Conservation (phyloP, 2,329 filamentous ascomycete species). For the Talaromyces sp. region DNA sequence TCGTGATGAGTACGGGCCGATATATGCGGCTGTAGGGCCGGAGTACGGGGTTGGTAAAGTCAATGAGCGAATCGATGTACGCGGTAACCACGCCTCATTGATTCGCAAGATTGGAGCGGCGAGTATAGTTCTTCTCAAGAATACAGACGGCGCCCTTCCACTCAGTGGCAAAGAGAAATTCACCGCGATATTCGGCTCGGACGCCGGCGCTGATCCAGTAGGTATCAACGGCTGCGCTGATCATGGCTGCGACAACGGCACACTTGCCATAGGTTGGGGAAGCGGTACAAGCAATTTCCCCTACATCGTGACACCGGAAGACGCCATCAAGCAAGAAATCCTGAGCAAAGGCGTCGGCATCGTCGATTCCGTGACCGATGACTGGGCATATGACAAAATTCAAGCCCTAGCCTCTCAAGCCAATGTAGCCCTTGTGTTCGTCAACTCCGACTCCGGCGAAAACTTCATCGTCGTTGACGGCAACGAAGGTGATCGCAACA, state of each 20-base stretch:
- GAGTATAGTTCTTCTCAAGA: slow-evolving; percentile 87
- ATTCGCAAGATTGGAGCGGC: slow-evolving; percentile 76
- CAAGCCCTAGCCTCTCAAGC: slow-evolving; percentile 50
- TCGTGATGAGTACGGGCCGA: slow-evolving; percentile 66
- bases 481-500: slow-evolving; percentile 84
- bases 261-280: slow-evolving; percentile 63
- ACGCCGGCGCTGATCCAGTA: slow-evolving; percentile 69
- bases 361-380: slow-evolving; percentile 58
- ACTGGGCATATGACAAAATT: slow-evolving; percentile 54
- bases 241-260: slow-evolving; percentile 60
- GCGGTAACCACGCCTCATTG: slow-evolving; percentile 64
- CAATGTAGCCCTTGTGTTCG: slow-evolving; percentile 69
- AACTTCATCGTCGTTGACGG: slow-evolving; percentile 78
- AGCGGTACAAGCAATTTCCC: slow-evolving; percentile 60
- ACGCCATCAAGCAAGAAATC: slow-evolving; percentile 64
- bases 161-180: slow-evolving; percentile 70
- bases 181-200: slow-evolving; percentile 74
- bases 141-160: slow-evolving; percentile 58
- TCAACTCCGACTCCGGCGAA: slow-evolving; percentile 82
- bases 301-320: slow-evolving; percentile 61
- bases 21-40: slow-evolving; percentile 61
- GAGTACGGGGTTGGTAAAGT: slow-evolving; percentile 62
- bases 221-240: slow-evolving; percentile 79
- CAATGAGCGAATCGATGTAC: slow-evolving; percentile 80
- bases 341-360: slow-evolving; percentile 63